Percentiles rank a stretch among this genome's conserved stretches.
Evolutionary conservation across 1,284 basidiomycete genomes (phyloP).

Genomic region (Albatrellus sp.): DNA sequence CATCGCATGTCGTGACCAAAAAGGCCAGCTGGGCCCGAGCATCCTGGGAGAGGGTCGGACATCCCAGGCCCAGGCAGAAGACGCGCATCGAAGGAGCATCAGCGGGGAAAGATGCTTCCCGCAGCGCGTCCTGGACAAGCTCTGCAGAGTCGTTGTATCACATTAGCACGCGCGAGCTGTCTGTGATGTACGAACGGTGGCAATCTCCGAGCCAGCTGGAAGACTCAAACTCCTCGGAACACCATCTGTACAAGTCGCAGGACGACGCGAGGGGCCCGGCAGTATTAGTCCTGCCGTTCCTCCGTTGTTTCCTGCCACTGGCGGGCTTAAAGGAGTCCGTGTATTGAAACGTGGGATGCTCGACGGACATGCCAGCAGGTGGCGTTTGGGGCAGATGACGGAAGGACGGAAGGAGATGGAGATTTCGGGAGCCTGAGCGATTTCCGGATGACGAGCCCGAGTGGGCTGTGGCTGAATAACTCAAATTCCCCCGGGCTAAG

Average conservation of each 20-base stretch:
- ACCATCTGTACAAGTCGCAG: conserved; percentile 1
- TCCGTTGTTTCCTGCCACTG: background rate
- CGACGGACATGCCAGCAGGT: background rate
- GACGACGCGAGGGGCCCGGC: background rate
- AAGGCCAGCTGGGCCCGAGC: conserved; percentile 58
- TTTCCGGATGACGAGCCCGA: background rate
- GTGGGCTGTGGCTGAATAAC: background rate
- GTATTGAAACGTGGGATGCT: background rate
- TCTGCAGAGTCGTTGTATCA: conserved; percentile 15
- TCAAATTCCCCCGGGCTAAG: too few relatives aligned
- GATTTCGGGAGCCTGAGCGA: too few relatives aligned
- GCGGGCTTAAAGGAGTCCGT: background rate
- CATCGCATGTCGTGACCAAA: conserved; percentile 40
- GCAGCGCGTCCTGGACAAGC: conserved; percentile 21
- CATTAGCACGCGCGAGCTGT: background rate
- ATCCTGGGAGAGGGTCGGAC: conserved; percentile 44
- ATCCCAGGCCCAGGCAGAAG: conserved; percentile 62
- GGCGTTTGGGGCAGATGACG: background rate
- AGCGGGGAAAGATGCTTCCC: conserved; percentile 8
- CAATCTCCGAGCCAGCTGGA: conserved; percentile 2
- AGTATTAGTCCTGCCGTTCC: background rate
- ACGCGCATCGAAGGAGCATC: conserved; percentile 14
- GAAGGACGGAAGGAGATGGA: background rate
- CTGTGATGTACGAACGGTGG: conserved; percentile 2
- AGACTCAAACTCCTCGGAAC: background rate